Evolutionary conservation across 164 flowering plant species (phyloP).

Genomic region (Tetrastigma voinierianum): DNA sequence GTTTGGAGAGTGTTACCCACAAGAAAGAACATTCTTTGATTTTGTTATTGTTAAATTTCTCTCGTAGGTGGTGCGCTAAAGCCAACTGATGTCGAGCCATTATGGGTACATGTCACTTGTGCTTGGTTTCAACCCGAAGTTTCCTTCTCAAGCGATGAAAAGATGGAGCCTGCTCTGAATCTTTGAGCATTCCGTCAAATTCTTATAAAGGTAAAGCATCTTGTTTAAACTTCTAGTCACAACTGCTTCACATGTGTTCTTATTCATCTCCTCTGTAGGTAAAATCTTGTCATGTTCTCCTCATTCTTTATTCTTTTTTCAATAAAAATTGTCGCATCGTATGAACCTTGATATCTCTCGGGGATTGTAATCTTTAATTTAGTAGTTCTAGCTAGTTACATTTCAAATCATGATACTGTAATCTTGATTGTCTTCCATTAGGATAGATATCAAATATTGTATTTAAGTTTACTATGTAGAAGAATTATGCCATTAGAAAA

Average conservation of each 20-base stretch:
- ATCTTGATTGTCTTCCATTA: no score
- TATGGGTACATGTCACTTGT: constrained; percentile 99
- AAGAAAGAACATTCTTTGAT: no score
- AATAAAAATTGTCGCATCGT: not conserved
- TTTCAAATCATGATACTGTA: no score
- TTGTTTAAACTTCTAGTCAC: not conserved
- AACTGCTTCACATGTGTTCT: not conserved
- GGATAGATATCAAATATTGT: no score
- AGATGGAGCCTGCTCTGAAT: constrained; percentile 98
- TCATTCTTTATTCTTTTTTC: not conserved
- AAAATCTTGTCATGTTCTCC: no score
- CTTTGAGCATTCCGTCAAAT: constrained; percentile 71
- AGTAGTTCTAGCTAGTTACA: not conserved
- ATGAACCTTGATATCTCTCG: no score
- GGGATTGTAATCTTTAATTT: not conserved
- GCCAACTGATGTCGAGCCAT: constrained; percentile 82
- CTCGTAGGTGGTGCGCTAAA: constrained; percentile 90
- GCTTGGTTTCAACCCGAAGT: constrained; percentile 99
- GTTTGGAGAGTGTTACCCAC: no score
- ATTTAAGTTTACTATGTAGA: no score
- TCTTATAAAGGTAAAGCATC: constrained; percentile 55
- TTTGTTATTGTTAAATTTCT: not conserved
- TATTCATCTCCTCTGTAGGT: not conserved
- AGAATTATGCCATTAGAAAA: no score
- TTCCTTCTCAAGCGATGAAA: constrained; percentile 76